Base-by-base conservation (phyloP, 805 yeast species). In the Yarrowia bubula region DNA sequence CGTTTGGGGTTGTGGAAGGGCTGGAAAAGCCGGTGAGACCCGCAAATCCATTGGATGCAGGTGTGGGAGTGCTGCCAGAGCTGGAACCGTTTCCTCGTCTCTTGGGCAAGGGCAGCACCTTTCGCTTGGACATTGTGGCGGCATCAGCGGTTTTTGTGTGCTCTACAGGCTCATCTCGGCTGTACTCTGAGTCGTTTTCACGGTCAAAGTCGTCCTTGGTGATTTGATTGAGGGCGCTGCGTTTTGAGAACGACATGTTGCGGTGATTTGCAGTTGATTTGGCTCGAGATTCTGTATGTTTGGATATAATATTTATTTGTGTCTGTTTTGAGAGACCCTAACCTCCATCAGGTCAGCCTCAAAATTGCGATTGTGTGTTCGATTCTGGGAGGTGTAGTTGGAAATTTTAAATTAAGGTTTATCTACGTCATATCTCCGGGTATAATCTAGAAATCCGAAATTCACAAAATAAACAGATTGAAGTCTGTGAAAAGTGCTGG, bases 211-310 rank as follows among this genome's bases (percentile, higher is more conserved):
- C 77, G 65, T 86, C 90, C 68, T 82, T 81, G 15, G 85, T 82
- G 57, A 90, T 77, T 74, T 90, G 96, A 18, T 79, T 75, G 61
- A 79, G 83, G 18, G 92, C 91, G 65, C 81, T 77, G 76, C 97
- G 82, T 74, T 90, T 22, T 8, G 69, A 67, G 10, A 28, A 28
- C 15, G 61, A 38, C 61, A 55, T 42, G 28, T 41, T 31, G 46
- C 13, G 37, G 8, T 22, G 28, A 8, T 18, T 38, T 38, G 22
- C n/a, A 14, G 33, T 33, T 44, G 9, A 8, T 14, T 41, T 11
- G 44, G 15, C 28, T 22, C 28, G 28, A n/a, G 42, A 38, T 38
- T 44, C 11, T 15, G 31, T 35, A 13, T 39, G 61, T 39, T 37
- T 51, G 43, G 42, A n/a, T 37, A 51, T 51, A 51, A 55, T 55